Evolutionary conservation across 2,329 filamentous ascomycete species (phyloP).

Genomic region (Sporothrix luriei): DNA sequence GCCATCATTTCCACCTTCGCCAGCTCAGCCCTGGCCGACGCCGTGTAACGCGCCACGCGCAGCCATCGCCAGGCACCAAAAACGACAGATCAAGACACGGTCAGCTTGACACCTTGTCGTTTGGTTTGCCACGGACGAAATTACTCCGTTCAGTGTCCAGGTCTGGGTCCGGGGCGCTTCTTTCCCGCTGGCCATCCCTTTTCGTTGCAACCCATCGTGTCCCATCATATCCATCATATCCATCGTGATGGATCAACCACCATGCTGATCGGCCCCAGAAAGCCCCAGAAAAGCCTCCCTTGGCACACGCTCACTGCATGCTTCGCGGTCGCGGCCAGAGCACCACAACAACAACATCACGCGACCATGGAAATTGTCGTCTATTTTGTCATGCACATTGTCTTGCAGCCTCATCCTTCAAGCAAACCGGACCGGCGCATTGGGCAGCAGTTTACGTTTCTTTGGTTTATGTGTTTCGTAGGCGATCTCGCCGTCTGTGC

Average conservation of each 20-base stretch:
- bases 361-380: too few species aligned
- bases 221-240: too few species aligned
- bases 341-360: neutral
- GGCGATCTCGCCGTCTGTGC: neutral
- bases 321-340: neutral
- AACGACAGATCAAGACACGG: neutral
- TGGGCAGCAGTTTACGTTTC: constrained; percentile 23
- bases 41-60: neutral
- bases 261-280: neutral
- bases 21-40: neutral
- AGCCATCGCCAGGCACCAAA: neutral
- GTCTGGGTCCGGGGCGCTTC: neutral
- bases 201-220: neutral
- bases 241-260: neutral
- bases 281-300: neutral
- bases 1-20: neutral
- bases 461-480: neutral
- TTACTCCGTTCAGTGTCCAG: neutral
- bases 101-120: constrained; percentile 3
- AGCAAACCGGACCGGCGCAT: constrained; percentile 29
- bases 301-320: constrained; percentile 16
- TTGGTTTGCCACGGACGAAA: neutral
- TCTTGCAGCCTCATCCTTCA: neutral
- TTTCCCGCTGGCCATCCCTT: neutral
- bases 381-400: too few species aligned